Base-by-base conservation (phyloP, 2,329 filamentous ascomycete species). In the Penicillium janthinellum region DNA sequence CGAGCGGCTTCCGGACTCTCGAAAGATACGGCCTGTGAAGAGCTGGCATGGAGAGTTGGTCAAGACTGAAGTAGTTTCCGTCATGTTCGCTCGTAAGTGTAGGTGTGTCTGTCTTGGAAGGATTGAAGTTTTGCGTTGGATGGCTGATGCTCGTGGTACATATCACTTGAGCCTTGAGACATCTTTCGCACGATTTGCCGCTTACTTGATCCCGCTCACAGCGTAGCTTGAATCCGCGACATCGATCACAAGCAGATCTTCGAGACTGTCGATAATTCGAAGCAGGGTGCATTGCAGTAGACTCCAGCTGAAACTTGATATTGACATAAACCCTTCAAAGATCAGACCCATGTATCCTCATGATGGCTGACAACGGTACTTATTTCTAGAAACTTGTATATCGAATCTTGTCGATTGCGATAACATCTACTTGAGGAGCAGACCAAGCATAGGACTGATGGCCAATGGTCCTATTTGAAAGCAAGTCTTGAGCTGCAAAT, bases 161-260 rank as follows among this genome's bases (percentile, higher is more conserved):
- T 14, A 61, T 35, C 11, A 66, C 66, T n/a, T 67, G 66, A 25
- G 67, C 67, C 50, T 69, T 69, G 28, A 68, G 61, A 42, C 67
- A 69, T 38, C 67, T 61, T 35, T 69, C 67, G 28, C 67, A 69
- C 17, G 66, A 67, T 56, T 59, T 60, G 31, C 66, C 63, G 54
- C 63, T 59, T 22, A 63, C 52, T 41, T 63, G 64, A 41, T 64
- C 64, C 22, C 67, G 66, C 41, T 69, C 66, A 56, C 67, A 69
- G 15, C 67, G 61, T 10, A 69, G 47, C 41, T 69, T 69, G 41
- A 68, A 67, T 22, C 67, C 67, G 17, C 67, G 67, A 45, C 67
- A 69, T 44, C 66, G 58, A 61, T 69, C 66, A 25, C 67, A 69
- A 17, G 67, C 67, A 1, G 67, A 69, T 15, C 67, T 47, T 44